Evolutionary conservation across 2,329 filamentous ascomycete species (phyloP).

Genomic region (Chaetomiaceae sp.): DNA sequence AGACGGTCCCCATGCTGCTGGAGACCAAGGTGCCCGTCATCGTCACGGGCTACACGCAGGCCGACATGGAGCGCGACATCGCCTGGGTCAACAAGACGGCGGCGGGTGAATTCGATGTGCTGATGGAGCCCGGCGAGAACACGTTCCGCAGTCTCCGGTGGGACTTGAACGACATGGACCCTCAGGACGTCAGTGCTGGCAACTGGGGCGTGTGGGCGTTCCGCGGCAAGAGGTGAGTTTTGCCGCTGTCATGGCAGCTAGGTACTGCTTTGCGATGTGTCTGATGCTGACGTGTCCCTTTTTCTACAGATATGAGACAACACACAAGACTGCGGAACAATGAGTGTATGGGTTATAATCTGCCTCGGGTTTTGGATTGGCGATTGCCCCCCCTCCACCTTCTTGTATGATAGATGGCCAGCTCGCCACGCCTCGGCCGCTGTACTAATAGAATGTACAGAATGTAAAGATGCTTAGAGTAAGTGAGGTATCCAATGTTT

Average conservation of each 20-base stretch:
- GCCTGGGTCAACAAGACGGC: constrained; percentile 84
- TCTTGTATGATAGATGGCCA: constrained; percentile 10
- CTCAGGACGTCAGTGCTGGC: constrained; percentile 87
- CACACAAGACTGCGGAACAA: constrained; percentile 37
- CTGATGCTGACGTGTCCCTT: constrained; percentile 32
- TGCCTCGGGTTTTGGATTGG: too few relatives aligned
- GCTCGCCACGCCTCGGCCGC: neutral
- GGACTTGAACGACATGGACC: constrained; percentile 95
- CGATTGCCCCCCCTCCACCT: neutral
- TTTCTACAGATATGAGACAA: constrained; percentile 55
- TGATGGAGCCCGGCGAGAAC: constrained; percentile 92
- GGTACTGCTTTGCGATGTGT: neutral
- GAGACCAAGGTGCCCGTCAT: constrained; percentile 96
- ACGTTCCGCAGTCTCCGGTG: constrained; percentile 87
- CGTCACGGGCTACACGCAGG: constrained; percentile 92
- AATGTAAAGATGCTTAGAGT: neutral
- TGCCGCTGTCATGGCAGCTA: neutral
- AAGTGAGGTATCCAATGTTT: too few relatives aligned
- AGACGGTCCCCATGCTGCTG: constrained; percentile 81
- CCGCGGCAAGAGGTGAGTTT: constrained; percentile 82
- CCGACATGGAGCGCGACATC: constrained; percentile 89
- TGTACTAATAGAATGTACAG: neutral
- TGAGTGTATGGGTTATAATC: constrained; percentile 20
- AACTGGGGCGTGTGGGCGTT: constrained; percentile 99
- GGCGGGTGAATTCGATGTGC: constrained; percentile 82